These are phyloP conservation scores for Mycena floridula DNA, from an alignment of 768 basidiomycete genomes.

Conservation along the genomic window DNA sequence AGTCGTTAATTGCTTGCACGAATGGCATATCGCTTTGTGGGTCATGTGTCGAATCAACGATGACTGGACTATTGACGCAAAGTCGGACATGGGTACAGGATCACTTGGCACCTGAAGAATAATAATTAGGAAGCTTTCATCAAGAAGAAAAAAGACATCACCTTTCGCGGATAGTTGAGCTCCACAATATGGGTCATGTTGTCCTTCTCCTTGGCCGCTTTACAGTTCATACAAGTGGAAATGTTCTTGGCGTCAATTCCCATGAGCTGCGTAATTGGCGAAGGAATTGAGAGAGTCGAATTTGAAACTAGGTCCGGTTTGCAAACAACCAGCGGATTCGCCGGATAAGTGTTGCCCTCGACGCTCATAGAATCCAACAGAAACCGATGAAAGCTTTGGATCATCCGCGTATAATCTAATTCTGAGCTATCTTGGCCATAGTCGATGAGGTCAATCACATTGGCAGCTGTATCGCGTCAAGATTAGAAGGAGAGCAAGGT, in stretches of 20 bases:
- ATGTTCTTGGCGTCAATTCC: conserved; percentile 75
- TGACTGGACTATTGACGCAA: conserved; percentile 60
- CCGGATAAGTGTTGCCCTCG: conserved; percentile 54
- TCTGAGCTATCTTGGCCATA: conserved; percentile 71
- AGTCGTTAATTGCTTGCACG: conserved; percentile 71
- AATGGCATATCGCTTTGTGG: conserved; percentile 83
- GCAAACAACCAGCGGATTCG: conserved; percentile 50
- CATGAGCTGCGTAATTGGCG: conserved; percentile 82
- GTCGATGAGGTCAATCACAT: conserved; percentile 86
- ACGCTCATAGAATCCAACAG: conserved; percentile 77
- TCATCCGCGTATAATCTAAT: conserved; percentile 79
- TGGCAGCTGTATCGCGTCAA: conserved; percentile 38
- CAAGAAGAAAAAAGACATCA: conserved; percentile 2
- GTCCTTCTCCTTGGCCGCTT: conserved; percentile 64
- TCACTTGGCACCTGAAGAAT: conserved; percentile 28
- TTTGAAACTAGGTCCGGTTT: too few species aligned
- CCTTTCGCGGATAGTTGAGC: conserved; percentile 71
- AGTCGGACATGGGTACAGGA: conserved; percentile 36
- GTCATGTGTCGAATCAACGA: conserved; percentile 78
- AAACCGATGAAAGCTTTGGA: conserved; percentile 94
- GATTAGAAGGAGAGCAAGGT: not conserved
- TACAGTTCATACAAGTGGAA: conserved; percentile 72
- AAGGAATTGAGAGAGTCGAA: too few species aligned
- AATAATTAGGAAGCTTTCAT: conserved; percentile 1
- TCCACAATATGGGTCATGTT: conserved; percentile 82